These are phyloP conservation scores for Lentinula edodes DNA, from an alignment of 768 basidiomycete genomes.

Conservation along the genomic window DNA sequence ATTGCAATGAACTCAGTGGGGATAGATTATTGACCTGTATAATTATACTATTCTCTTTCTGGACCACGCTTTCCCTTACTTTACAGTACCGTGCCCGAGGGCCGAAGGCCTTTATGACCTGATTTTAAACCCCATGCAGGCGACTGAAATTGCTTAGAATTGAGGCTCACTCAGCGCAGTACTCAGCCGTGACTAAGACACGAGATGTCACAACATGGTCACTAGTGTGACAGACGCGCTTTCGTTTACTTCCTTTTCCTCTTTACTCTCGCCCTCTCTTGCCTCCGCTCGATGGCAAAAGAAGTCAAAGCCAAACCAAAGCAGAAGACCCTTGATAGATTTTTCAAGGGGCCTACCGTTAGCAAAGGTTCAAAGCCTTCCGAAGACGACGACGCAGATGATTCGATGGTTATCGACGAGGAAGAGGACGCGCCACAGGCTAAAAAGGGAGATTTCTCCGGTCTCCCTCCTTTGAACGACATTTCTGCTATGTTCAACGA, in stretches of 20 bases:
- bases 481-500: conserved; percentile 51
- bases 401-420: conserved; percentile 30
- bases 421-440: conserved; percentile 30
- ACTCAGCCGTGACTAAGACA: background rate
- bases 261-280: conserved; percentile 5
- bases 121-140: too few relatives aligned
- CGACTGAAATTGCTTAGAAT: too few relatives aligned
- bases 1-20: background rate
- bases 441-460: conserved; percentile 43
- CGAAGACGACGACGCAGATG: conserved; percentile 20
- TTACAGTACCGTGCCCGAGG: background rate
- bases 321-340: conserved; percentile 55
- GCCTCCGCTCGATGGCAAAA: conserved; percentile 39
- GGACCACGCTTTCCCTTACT: background rate
- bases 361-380: conserved; percentile 25
- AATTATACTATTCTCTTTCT: background rate
- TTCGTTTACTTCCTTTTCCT: background rate
- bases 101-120: background rate
- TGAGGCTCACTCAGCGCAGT: background rate
- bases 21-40: conserved; percentile 2
- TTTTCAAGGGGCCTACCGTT: conserved; percentile 35
- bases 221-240: background rate
- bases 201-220: background rate
- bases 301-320: conserved; percentile 33
- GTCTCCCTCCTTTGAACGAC: conserved; percentile 72